phyloP scores from a whole-genome alignment of 2,329 filamentous ascomycete genomes.

The Hymenoscyphus scutula region DNA sequence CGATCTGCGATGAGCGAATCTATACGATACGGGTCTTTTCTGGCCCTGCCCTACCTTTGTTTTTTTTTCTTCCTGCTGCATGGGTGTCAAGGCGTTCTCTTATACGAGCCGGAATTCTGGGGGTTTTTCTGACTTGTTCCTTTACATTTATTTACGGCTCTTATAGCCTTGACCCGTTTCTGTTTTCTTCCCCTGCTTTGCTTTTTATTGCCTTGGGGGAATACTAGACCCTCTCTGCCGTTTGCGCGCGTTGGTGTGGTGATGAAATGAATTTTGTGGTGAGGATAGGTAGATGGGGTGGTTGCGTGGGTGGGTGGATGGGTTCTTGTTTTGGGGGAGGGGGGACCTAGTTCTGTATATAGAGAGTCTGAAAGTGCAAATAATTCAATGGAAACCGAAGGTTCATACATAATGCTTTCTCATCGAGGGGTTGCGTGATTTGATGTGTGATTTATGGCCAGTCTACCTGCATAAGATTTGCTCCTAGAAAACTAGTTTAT shows the following conservation, averaged over 20 bases:
- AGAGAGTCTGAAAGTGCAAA: slow-evolving; percentile 14
- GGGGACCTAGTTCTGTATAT: slow-evolving; percentile 18
- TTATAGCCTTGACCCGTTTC: neutral
- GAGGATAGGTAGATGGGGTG: neutral
- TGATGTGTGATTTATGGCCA: neutral
- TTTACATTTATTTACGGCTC: slow-evolving; percentile 2
- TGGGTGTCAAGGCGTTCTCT: slow-evolving; percentile 31
- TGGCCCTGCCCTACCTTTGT: neutral
- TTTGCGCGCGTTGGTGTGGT: neutral
- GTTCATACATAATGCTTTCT: neutral
- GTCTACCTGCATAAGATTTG: too few relatives aligned
- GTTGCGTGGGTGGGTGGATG: neutral
- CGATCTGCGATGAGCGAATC: slow-evolving; percentile 51
- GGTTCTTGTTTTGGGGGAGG: neutral
- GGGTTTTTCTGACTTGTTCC: slow-evolving; percentile 9
- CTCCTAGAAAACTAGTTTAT: too few relatives aligned
- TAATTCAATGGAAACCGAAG: slow-evolving; percentile 11
- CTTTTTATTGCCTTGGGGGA: slow-evolving; percentile 8
- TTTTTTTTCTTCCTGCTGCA: slow-evolving; percentile 30
- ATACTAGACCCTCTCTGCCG: slow-evolving; percentile 8
- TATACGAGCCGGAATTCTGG: slow-evolving; percentile 3
- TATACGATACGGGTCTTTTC: slow-evolving; percentile 36
- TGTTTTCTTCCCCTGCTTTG: slow-evolving; percentile 4
- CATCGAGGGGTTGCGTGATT: neutral
- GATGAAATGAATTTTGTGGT: neutral